phyloP scores from a whole-genome alignment of 176 grass and related monocot species.

The maize (Zea mays) region Zm-B73-REFERENCE-NAM-5.0 NC_050101.1:162980501-162981000 shows the following conservation, averaged over 20 bases:
- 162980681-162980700: not conserved
- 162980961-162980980: slow-evolving; percentile 40
- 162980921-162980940: slow-evolving; percentile 40
- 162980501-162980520: not conserved
- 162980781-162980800: slow-evolving; percentile 1
- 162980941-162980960: slow-evolving; percentile 30
- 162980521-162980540: not conserved
- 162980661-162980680: not conserved
- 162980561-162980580: not conserved
- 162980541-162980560: not conserved
- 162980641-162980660: not conserved
- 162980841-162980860: slow-evolving; percentile 38
- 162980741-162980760: not conserved
- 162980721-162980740: not conserved
- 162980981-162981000: slow-evolving; percentile 40
- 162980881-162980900: slow-evolving; percentile 24
- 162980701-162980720: not conserved
- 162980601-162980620: not conserved
- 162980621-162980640: not conserved
- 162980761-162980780: slow-evolving; percentile 6
- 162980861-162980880: not conserved
- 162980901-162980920: slow-evolving; percentile 20
- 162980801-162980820: slow-evolving; percentile 40
- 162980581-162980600: not conserved
- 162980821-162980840: slow-evolving; percentile 46